Evolutionary conservation across 2,329 filamentous ascomycete genomes (phyloP), one percentile per base, ranked within the genome.

Genomic region (Trichophaea hybrida): DNA sequence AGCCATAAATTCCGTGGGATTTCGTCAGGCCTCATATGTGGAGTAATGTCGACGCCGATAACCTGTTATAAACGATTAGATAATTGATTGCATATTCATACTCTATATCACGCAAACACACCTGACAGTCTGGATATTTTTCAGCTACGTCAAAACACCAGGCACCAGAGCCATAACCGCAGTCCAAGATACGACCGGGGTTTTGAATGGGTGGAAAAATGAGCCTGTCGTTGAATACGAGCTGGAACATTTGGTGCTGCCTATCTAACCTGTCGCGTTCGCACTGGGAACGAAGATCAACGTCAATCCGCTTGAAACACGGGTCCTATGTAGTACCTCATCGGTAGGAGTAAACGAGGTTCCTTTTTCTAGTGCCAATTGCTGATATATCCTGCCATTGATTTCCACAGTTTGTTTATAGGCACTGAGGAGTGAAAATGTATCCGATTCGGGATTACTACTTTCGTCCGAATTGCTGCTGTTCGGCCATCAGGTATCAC

Each of bases 121-220:
- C 85, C 75, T 86, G 78, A 69, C 81, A 84, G 62, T 75, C 72
- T 53, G 83, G 83, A 72, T 83, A 74, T 63, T 78, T 74, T 68
- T 80, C 77, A 51, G 85, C 85, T 56, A 85, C 81, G 31, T 84
- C 82, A 37, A 80, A 73, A 24, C 84, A 83, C 85, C 85, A 89
- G 52, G 80, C 75, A 44, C 77, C 84, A n/a, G 81, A 77, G 44
- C 85, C 85, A 71, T 81, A 85, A 0, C 85, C 85, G 66, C 84
- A 88, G 60, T 89, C 85, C 33, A 89, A 75, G 46, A 88, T 77
- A 67, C 77, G 78, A 65, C 74, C 73, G 31, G 79, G 78, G 33
- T 75, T 73, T 49, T 70, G 72, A 53, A 87, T 73, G 5, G 82
- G 82, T 34, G 55, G 55, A 62, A 88, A 86, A 67, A 88, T 78